Base-by-base conservation (phyloP, 2,329 filamentous ascomycete species). In the Aspergillus eucalypticola region DNA sequence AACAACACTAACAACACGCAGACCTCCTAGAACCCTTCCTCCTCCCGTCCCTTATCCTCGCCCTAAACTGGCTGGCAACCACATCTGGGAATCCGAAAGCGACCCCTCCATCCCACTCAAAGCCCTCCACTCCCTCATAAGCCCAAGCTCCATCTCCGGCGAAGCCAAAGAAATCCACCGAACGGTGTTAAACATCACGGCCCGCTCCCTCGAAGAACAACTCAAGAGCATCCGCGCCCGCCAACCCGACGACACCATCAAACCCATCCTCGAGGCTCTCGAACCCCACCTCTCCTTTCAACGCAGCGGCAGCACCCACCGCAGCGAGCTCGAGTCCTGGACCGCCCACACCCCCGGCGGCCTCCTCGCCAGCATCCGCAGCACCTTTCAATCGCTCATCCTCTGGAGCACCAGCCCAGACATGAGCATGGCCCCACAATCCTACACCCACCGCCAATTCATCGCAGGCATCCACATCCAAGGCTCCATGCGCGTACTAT, bases 1-100 rank as follows among this genome's bases (percentile, higher is more conserved):
- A 32, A 61, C 54, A 15, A 42, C 32, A 15, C 29, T 11, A 42
- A 58, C 8, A 19, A 85, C 23, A 25, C 23, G 23, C 5, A 25
- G 83, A 88, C 70, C 76, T 89, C 0, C 80, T 87, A 8, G 85
- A 88, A 67, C 85, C 86, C 0, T 88, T 88, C 66, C 75, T 89
- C 11, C 73, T 88, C 3, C 86, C 86, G 0, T 86, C 86, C 1
- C 74, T 89, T 4, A 77, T 88, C 17, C 80, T 84, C 39, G 84
- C 84, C 2, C 71, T 88, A 29, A 81, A 75, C 17, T 89, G 86
- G 86, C 79, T 88, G 79, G 82, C 4, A 81, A 82, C 48, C 81
- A 85, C 66, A 82, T 85, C 42, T 83, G 82, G 74, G 80, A 84
- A 63, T 75, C 72, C 1, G 74, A 78, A 54, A 73, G 66, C 57